These are phyloP conservation scores for Chytriomyces sp. DNA, from an alignment of 192 early-diverging fungal genomes.

Conservation along the genomic window DNA sequence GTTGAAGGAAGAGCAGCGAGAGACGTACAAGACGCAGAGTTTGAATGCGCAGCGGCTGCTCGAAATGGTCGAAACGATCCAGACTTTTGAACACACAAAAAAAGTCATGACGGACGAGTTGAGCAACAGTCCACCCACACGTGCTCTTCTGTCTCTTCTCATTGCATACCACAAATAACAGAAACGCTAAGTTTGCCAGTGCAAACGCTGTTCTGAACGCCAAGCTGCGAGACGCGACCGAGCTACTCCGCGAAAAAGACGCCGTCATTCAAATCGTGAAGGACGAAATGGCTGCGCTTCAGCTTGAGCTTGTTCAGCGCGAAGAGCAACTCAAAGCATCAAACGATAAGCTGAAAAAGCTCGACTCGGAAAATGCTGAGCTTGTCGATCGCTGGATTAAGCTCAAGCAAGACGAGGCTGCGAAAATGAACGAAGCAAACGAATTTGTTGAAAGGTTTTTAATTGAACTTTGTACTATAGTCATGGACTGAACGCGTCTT, in stretches of 20 bases:
- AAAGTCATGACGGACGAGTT: slow-evolving; percentile 72
- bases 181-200: slow-evolving; percentile 32
- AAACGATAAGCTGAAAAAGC: slow-evolving; percentile 66
- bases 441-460: slow-evolving; percentile 81
- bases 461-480: slow-evolving; percentile 36
- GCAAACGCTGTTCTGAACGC: slow-evolving; percentile 26
- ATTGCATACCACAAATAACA: background rate
- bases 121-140: background rate
- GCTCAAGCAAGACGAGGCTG: slow-evolving; percentile 86
- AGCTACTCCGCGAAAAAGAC: slow-evolving; percentile 83
- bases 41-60: slow-evolving; percentile 91
- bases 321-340: slow-evolving; percentile 54
- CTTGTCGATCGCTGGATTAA: slow-evolving; percentile 84
- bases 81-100: slow-evolving; percentile 62
- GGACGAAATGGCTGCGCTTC: slow-evolving; percentile 88
- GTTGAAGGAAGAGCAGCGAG: slow-evolving; percentile 84
- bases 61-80: slow-evolving; percentile 79
- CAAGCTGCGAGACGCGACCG: slow-evolving; percentile 41
- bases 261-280: slow-evolving; percentile 89
- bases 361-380: slow-evolving; percentile 83
- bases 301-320: slow-evolving; percentile 83
- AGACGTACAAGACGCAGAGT: slow-evolving; percentile 88
- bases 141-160: background rate
- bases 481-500: background rate
- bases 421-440: slow-evolving; percentile 93